These are phyloP conservation scores for Kluyveromyces nonfermentans DNA, from an alignment of 805 yeast species.

Conservation along the genomic window DNA sequence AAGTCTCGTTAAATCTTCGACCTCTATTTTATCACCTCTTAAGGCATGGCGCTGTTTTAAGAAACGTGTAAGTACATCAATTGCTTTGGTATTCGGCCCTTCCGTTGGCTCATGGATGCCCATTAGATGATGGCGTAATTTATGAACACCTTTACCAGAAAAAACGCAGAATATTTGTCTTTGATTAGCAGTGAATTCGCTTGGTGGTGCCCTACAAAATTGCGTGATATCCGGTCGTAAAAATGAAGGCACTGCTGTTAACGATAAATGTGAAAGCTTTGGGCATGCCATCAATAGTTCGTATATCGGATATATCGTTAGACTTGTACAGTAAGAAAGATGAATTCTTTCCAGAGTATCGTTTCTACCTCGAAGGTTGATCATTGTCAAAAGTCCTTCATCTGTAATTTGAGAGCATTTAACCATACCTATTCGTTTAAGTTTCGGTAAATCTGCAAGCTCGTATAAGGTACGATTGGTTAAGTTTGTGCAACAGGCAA, in stretches of 20 bases:
- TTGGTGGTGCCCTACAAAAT: conserved; percentile 87
- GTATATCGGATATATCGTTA: conserved; percentile 70
- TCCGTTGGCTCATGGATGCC: conserved; percentile 28
- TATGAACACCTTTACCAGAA: conserved; percentile 79
- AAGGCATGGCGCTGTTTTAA: conserved; percentile 20
- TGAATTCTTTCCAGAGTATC: conserved; percentile 89
- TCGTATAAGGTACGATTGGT: conserved; percentile 77
- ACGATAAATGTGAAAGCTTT: conserved; percentile 75
- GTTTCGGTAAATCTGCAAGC: conserved; percentile 63
- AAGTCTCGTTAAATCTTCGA: conserved; percentile 24
- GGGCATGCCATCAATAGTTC: conserved; percentile 73
- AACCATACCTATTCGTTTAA: conserved; percentile 87
- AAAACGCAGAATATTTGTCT: conserved; percentile 84
- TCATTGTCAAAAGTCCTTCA: conserved; percentile 64
- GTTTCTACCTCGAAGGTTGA: conserved; percentile 56
- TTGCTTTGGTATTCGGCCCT: conserved; percentile 27
- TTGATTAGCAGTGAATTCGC: conserved; percentile 83
- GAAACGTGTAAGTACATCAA: conserved; percentile 25
- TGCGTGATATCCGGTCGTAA: conserved; percentile 74
- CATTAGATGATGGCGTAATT: conserved; percentile 61
- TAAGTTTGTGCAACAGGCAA: conserved; percentile 87
- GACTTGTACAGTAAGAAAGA: conserved; percentile 77
- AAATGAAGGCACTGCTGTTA: conserved; percentile 90
- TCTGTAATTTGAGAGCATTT: conserved; percentile 86
- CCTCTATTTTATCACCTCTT: conserved; percentile 6